Conservation (phyloP, 768 basidiomycete species). For the Boletus reticulatus region DNA sequence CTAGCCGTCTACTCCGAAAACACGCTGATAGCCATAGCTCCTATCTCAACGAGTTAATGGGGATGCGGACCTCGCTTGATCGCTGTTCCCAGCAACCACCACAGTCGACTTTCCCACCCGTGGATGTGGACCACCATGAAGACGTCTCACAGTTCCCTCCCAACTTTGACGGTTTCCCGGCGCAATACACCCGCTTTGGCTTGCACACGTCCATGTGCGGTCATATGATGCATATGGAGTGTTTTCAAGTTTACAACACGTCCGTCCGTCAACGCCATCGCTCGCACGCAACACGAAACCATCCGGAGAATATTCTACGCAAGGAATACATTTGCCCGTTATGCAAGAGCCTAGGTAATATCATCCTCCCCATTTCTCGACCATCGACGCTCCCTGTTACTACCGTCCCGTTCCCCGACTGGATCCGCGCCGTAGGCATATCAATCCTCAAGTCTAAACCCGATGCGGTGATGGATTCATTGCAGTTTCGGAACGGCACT, state of each 20-base stretch:
- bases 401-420: slow-evolving; percentile 71
- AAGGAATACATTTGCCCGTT: slow-evolving; percentile 96
- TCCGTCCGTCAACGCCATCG: slow-evolving; percentile 88
- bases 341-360: slow-evolving; percentile 95
- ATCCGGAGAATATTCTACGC: slow-evolving; percentile 91
- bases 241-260: slow-evolving; percentile 85
- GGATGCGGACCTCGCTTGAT: slow-evolving; percentile 66
- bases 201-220: slow-evolving; percentile 87
- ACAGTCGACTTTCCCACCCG: slow-evolving; percentile 36
- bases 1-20: slow-evolving; percentile 78
- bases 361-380: slow-evolving; percentile 78
- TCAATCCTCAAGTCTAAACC: slow-evolving; percentile 84
- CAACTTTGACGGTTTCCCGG: slow-evolving; percentile 73
- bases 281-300: slow-evolving; percentile 85
- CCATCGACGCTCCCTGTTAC: slow-evolving; percentile 46
- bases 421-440: slow-evolving; percentile 88
- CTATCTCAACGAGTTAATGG: slow-evolving; percentile 72
- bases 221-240: slow-evolving; percentile 96
- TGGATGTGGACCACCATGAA: slow-evolving; percentile 22
- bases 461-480: slow-evolving; percentile 64
- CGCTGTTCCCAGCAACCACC: slow-evolving; percentile 31
- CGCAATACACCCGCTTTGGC: slow-evolving; percentile 76
- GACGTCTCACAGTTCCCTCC: slow-evolving; percentile 43
- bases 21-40: slow-evolving; percentile 62
- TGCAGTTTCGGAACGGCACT: slow-evolving; percentile 77